Evolutionary conservation across 2,329 filamentous ascomycete species (phyloP).

Genomic region (Fusarium multiceps): DNA sequence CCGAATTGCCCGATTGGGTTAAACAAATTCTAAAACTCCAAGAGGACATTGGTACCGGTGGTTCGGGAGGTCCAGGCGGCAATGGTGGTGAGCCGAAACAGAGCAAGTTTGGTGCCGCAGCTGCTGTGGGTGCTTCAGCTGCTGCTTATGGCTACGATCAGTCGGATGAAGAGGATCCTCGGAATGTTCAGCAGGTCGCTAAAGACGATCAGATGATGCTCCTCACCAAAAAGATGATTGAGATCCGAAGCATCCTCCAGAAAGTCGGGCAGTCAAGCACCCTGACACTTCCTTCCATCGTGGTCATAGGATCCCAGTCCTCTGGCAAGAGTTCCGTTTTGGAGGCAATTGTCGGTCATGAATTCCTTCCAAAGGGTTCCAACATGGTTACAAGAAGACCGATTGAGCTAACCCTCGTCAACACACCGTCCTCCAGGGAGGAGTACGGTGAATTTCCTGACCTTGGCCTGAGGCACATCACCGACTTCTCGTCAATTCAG

Average conservation of each 20-base stretch:
- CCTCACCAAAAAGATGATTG: conserved; percentile 99
- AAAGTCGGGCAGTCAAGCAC: conserved; percentile 91
- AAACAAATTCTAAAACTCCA: conserved; percentile 75
- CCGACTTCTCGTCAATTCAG: conserved; percentile 92
- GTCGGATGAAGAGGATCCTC: conserved; percentile 71
- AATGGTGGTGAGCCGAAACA: conserved; percentile 62
- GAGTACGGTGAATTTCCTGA: conserved; percentile 98
- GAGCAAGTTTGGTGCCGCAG: conserved; percentile 70
- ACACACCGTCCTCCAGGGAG: conserved; percentile 85
- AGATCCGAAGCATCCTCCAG: conserved; percentile 92
- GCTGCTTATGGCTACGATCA: conserved; percentile 83
- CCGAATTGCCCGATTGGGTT: conserved; percentile 80
- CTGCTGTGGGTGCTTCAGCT: conserved; percentile 76
- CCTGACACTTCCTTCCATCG: conserved; percentile 91
- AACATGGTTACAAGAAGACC: conserved; percentile 98
- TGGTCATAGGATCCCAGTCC: conserved; percentile 98
- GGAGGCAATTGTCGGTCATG: conserved; percentile 96
- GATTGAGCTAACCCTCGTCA: conserved; percentile 95
- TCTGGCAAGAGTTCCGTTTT: conserved; percentile 98
- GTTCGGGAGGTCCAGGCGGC: conserved; percentile 61
- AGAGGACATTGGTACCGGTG: conserved; percentile 67
- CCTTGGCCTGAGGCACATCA: conserved; percentile 87
- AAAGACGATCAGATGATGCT: conserved; percentile 99
- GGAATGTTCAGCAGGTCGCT: conserved; percentile 72
- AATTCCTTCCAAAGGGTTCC: conserved; percentile 96